Conservation (phyloP, 2,329 filamentous ascomycete genomes). For the Colletotrichum lini region DNA sequence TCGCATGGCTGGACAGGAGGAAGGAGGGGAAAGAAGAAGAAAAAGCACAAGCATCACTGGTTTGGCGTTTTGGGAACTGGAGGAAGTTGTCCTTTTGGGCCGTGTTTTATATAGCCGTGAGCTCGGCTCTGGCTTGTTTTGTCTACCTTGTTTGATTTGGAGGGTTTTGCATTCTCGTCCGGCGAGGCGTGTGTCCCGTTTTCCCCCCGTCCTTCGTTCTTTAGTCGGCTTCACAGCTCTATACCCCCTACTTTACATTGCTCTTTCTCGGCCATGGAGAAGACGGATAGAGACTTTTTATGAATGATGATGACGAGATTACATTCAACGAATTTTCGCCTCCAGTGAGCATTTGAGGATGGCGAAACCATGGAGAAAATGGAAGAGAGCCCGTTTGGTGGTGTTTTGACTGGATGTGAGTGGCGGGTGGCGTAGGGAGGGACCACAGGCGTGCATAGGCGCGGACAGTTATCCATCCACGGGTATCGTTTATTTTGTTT, state of each 20-base stretch:
- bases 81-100: too few relatives aligned
- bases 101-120: background rate
- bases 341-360: too few relatives aligned
- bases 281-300: constrained; percentile 7
- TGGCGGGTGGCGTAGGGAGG: too few relatives aligned
- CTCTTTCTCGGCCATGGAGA: constrained; percentile 2
- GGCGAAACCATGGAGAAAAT: too few relatives aligned
- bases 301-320: constrained; percentile 5
- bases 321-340: background rate
- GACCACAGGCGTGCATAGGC: too few relatives aligned
- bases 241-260: constrained; percentile 11
- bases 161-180: constrained; percentile 1
- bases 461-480: too few relatives aligned
- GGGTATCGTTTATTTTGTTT: background rate
- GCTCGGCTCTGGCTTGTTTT: too few relatives aligned
- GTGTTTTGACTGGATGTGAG: too few relatives aligned
- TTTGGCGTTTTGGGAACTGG: constrained; percentile 9
- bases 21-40: background rate
- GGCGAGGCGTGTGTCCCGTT: constrained; percentile 1
- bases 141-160: background rate
- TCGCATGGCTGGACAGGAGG: background rate
- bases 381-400: too few relatives aligned
- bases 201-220: too few relatives aligned
- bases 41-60: constrained; percentile 8
- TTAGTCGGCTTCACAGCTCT: constrained; percentile 1